Base-by-base conservation (phyloP, 2,329 filamentous ascomycete species). In the Fusarium sp. region DNA sequence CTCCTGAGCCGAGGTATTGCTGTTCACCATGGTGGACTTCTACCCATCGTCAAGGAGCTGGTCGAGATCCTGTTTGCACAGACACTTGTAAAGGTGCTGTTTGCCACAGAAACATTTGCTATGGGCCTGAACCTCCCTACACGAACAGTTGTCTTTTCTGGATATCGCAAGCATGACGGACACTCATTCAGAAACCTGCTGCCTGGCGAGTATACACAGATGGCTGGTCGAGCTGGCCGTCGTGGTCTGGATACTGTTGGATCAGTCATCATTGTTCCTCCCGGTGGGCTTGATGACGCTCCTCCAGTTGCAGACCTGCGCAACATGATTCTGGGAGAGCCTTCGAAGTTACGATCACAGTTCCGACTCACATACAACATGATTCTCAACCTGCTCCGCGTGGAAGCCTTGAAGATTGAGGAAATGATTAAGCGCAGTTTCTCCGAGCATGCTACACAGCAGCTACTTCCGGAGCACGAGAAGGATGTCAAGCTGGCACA, bases 401-500 rank as follows among this genome's bases (percentile, higher is more conserved):
- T 99, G 3, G 97, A 99, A 83, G 97, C 97, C 3, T 85, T 99
- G 75, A 98, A 98, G 85, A 98, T 99, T 77, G 97, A 99, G 82
- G 97, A 99, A 84, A 99, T 99, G 97, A 99, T 99, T 87, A 99
- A 99, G 88, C 93, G 97, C 75, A 98, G 95, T 82, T 99, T 99
- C 87, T 98, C 96, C 62, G 97, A 99, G 83, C 97, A 99, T 83
- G 96, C 96, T 27, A 98, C 96, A 0, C 97, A 99, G 81, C 95
- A 97, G 72, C 85, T 98, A 14, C 87, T 98, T 1, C 97, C 97
- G 0, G 95, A 98, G 82, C 96, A 98, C 78, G 95, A 99, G 83
- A 97, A 97, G 83, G 93, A 95, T 67, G 95, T 99, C 71, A 95
- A 96, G 81, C 77, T 98, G 3, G 97, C 95, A 0, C 95, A 99